phyloP scores from a whole-genome alignment of 202 grass and related monocot genomes.

The Saccharum hybrid region DNA sequence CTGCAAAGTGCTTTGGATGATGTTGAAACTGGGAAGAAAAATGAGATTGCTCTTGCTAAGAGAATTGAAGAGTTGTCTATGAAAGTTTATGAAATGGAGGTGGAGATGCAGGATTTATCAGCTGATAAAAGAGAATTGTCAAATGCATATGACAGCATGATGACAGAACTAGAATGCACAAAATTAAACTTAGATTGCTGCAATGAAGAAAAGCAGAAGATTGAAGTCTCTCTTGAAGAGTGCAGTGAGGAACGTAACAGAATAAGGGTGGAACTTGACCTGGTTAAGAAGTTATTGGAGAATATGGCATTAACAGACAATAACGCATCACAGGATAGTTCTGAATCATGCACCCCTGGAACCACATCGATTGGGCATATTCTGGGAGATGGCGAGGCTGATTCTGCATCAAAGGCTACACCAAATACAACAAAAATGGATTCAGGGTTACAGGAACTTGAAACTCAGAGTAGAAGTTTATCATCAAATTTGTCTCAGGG shows the following conservation, averaged over 20 bases:
- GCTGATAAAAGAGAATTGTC: constrained; percentile 87
- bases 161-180: constrained; percentile 85
- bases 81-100: constrained; percentile 74
- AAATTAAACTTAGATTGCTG: constrained; percentile 85
- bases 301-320: constrained; percentile 73
- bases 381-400: constrained; percentile 56
- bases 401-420: constrained; percentile 37
- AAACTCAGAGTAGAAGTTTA: constrained; percentile 33
- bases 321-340: constrained; percentile 39
- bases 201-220: constrained; percentile 89
- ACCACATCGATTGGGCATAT: constrained; percentile 60
- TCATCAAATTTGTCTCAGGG: constrained; percentile 29
- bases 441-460: constrained; percentile 37
- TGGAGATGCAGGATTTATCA: constrained; percentile 72
- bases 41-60: constrained; percentile 86
- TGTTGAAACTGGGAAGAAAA: constrained; percentile 89
- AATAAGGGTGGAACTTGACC: constrained; percentile 77
- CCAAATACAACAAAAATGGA: constrained; percentile 27
- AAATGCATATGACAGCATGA: constrained; percentile 82
- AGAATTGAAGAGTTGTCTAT: constrained; percentile 88
- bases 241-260: constrained; percentile 83
- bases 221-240: constrained; percentile 76
- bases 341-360: constrained; percentile 51
- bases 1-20: constrained; percentile 95
- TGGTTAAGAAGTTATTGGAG: constrained; percentile 89